phyloP scores from a whole-genome alignment of 495 filamentous ascomycete species.

The Podospora pseudoanserina region DNA sequence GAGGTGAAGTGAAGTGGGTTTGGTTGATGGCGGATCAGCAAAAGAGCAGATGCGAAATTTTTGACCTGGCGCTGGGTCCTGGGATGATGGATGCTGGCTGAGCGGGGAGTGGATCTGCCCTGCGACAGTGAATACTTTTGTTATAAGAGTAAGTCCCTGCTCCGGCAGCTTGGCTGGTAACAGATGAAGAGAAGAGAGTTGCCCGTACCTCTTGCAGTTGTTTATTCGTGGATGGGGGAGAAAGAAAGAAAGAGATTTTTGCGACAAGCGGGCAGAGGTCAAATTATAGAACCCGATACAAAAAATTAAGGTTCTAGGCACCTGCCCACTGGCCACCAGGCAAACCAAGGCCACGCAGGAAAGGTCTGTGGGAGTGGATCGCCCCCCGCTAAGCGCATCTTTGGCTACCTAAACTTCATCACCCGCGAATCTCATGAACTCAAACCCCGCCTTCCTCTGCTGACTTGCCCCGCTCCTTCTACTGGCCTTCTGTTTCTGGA shows the following conservation, averaged over 20 bases:
- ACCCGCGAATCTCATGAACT: not conserved
- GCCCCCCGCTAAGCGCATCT: conserved; percentile 10
- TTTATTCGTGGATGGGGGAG: not conserved
- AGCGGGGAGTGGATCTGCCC: conserved; percentile 6
- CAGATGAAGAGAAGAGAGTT: not conserved
- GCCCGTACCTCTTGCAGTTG: not conserved
- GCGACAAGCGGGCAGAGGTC: not conserved
- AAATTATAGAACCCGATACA: not conserved
- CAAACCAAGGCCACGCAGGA: conserved; percentile 2
- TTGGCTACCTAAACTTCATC: not conserved
- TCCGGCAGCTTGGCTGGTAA: conserved; percentile 1
- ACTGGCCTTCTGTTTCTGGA: not conserved
- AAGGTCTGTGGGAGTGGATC: conserved; percentile 3
- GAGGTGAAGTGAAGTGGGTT: not conserved
- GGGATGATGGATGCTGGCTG: conserved; percentile 16
- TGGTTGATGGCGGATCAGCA: conserved; percentile 2
- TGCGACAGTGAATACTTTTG: not conserved
- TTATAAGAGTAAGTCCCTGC: conserved; percentile 1
- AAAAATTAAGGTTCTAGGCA: not conserved
- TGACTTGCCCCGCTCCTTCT: conserved; percentile 7
- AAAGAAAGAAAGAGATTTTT: not conserved
- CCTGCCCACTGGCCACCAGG: not conserved
- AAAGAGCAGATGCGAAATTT: conserved; percentile 16
- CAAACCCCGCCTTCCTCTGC: not conserved
- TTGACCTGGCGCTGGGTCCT: conserved; percentile 10